These are phyloP conservation scores for Eutrema yunnanense DNA, from an alignment of 345 rosid species.

Conservation along the genomic window DNA sequence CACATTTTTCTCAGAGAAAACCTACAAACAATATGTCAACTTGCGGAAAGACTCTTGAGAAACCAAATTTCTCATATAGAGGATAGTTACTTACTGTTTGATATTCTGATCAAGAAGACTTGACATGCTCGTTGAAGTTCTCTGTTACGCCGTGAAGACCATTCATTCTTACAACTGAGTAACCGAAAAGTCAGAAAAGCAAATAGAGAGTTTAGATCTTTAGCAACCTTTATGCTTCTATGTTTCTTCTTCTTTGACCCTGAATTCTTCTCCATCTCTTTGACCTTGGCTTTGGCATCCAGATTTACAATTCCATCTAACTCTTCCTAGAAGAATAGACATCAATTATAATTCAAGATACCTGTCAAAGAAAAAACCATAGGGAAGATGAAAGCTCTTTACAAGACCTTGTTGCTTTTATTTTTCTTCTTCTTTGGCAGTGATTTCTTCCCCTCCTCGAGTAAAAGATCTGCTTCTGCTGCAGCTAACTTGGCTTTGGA, in stretches of 20 bases:
- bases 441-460: background rate
- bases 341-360: too few relatives aligned
- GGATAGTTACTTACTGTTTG: background rate
- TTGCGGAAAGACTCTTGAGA: background rate
- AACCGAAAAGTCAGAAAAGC: background rate
- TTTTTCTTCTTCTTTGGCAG: conserved; percentile 4
- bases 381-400: too few relatives aligned
- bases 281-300: background rate
- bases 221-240: background rate
- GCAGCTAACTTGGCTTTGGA: background rate
- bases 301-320: too few relatives aligned
- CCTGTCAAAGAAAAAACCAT: too few relatives aligned
- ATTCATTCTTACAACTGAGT: background rate
- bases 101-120: background rate
- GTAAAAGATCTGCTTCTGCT: background rate
- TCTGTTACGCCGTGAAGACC: background rate
- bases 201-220: background rate
- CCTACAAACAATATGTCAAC: background rate
- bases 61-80: background rate
- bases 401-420: background rate
- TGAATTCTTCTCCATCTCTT: background rate
- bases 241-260: background rate
- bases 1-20: background rate
- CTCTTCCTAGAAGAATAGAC: too few relatives aligned
- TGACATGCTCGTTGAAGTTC: background rate